Conservation (phyloP, 2,329 filamentous ascomycete species). For the Tolypocladium cylindrosporum region DNA sequence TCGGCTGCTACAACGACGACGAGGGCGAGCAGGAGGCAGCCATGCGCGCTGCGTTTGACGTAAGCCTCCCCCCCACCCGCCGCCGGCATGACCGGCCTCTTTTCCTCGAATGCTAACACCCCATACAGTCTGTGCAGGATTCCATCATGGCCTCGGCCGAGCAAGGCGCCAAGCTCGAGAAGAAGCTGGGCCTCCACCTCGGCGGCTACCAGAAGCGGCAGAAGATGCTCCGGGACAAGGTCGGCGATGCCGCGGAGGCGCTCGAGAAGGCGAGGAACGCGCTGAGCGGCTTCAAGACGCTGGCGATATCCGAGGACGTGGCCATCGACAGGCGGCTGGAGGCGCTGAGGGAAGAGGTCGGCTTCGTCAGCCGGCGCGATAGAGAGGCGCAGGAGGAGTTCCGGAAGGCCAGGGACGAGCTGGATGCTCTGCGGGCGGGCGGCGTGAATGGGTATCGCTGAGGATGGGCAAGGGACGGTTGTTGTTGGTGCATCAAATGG, state of each 20-base stretch:
- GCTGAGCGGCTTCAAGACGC: conserved; percentile 62
- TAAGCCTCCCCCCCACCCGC: conserved; percentile 28
- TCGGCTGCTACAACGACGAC: conserved; percentile 72
- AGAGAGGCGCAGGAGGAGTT: conserved; percentile 87
- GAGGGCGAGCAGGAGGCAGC: conserved; percentile 55
- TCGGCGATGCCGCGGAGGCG: conserved; percentile 62
- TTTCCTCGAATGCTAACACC: not conserved
- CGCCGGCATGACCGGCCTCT: not conserved
- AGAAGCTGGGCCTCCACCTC: conserved; percentile 79
- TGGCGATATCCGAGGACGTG: conserved; percentile 71
- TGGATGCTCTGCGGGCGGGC: conserved; percentile 45
- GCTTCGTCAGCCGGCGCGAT: conserved; percentile 69
- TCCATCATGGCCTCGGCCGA: conserved; percentile 66
- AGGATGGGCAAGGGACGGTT: conserved; percentile 1
- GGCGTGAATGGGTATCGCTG: conserved; percentile 28
- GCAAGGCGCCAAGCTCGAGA: conserved; percentile 78
- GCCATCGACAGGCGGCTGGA: conserved; percentile 65
- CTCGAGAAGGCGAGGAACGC: conserved; percentile 64
- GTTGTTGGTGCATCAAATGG: not conserved
- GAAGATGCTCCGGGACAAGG: conserved; percentile 71
- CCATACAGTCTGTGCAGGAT: conserved; percentile 54
- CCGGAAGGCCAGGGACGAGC: conserved; percentile 64
- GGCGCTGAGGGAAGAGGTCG: conserved; percentile 71
- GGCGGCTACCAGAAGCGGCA: conserved; percentile 86
- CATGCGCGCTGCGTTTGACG: conserved; percentile 65